These are phyloP conservation scores for Dactylis glomerata DNA, from an alignment of 176 grass and related monocot genomes.

Conservation along the genomic window DNA sequence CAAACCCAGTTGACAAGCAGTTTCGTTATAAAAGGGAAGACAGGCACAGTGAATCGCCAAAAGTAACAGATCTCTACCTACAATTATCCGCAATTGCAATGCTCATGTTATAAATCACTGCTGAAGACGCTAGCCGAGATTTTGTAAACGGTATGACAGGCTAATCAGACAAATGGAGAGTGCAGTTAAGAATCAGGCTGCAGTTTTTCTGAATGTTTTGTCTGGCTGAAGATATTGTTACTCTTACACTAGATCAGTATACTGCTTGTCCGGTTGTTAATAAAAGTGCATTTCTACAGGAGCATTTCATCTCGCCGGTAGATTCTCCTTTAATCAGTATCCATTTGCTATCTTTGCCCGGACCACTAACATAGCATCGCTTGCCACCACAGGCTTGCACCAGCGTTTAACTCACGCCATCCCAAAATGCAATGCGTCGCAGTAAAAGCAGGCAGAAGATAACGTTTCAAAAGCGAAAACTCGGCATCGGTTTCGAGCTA, in stretches of 20 bases:
- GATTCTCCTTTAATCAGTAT: neutral
- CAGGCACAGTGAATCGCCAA: too few species aligned
- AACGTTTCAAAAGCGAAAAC: neutral
- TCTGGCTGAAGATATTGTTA: neutral
- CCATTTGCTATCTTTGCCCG: conserved; percentile 30
- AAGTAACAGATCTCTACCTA: too few species aligned
- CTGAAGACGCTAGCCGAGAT: neutral
- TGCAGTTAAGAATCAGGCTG: neutral
- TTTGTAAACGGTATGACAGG: neutral
- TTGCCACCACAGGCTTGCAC: neutral
- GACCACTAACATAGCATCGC: neutral
- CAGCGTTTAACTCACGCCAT: neutral
- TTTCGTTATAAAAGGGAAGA: neutral
- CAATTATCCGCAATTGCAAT: neutral
- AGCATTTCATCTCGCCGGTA: neutral
- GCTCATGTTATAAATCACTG: neutral
- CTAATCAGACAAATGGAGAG: neutral
- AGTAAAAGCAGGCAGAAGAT: neutral
- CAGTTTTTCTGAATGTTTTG: neutral
- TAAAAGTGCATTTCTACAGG: neutral
- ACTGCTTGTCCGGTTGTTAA: neutral
- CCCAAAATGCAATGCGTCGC: neutral
- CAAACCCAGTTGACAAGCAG: neutral
- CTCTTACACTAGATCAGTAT: neutral
- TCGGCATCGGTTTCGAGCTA: neutral